Base-by-base conservation (phyloP, 2,329 filamentous ascomycete species). In the Colletotrichum scovillei region DNA sequence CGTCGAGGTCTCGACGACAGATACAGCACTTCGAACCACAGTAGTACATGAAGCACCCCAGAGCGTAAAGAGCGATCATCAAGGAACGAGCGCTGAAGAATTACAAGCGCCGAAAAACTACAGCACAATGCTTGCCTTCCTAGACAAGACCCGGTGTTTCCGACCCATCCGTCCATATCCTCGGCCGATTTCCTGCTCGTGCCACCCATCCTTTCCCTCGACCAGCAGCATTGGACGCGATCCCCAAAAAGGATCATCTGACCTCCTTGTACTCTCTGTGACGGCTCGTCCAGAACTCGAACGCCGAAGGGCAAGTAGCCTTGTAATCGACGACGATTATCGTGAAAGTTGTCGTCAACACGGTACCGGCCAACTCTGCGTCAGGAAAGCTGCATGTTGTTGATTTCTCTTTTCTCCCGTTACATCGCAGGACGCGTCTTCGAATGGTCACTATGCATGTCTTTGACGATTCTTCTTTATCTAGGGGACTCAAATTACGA, bases 361-460 rank as follows among this genome's bases (percentile, higher is more conserved):
- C 65, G 19, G 30, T 57, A 16, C n/a, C 30, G 28, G 7, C 22
- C n/a, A 30, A n/a, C 26, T 52, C 9, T 38, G 24, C 16, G 26
- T n/a, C 53, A 53, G 42, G 14, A n/a, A 26, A 46, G n/a, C 59
- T 49, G n/a, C 42, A 35, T 42, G 53, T 52, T 52, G 22, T 55
- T 49, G 46, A 53, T 55, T 66, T 32, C 30, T 49, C 53, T n/a
- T 62, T 56, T 42, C 32, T 53, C 46, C 62, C 55, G 67, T 73
- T 65, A 73, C 67, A 71, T 73, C 28, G 55, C 28, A 56, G 46
- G 14, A 16, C 26, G 38, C 38, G 22, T 28, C 35, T 65, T 52
- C 22, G 49, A 22, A 73, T 66, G 67, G 62, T 73, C 67, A 58
- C 35, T 60, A 38, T 71, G 67, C 62, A 71, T 49, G 60, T 46